Evolutionary conservation across 192 early-diverging fungal species (phyloP), one percentile per base, ranked within the genome.

Genomic region (Radiomyces spectabilis): DNA sequence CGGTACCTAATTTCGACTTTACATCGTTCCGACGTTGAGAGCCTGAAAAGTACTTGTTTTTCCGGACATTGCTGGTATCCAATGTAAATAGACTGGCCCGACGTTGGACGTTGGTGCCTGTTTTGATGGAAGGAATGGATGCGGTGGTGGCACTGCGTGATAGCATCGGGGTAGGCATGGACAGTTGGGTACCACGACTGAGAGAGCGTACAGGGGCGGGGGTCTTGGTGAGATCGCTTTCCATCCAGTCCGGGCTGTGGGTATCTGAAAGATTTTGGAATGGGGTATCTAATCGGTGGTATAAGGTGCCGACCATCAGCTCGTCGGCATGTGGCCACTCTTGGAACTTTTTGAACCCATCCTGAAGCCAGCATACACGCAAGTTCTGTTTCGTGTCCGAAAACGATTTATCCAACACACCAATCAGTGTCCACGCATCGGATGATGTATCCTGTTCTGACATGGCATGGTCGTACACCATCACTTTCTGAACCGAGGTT

Each of bases 391-490:
- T 54, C 53, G 39, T 56, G 34, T 24, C 41, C 8, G 55, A 45
- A 62, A 45, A 47, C 38, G 19, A 52, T n/a, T 61, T 51, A 30
- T 69, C 66, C 35, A 76, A 55, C 26, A 70, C 71, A 16, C 39
- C 59, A 30, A 76, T 51, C 52, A 76, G 34, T 0, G 74, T 76
- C 74, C 74, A 76, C 27, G 70, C 70, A 6, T 60, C 47, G 33
- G 62, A 61, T 21, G 68, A 42, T 15, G 50, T 33, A 15, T 72
- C 74, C 0, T 51, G 12, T 25, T 60, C 41, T 29, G 45, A 42
- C 74, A 76, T 76, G 1, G 51, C 40, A 29, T 72, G 63, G 49
- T 76, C 71, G 41, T 65, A 60, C 2, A 77, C 71, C 26, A 77
- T 55, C 4, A 73, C 42, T 41, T 64, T 57, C 41, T 53, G 60